Evolutionary conservation across 1,139 yeast genomes (phyloP).

Genomic region (Sugiyamaella xylanicola): DNA sequence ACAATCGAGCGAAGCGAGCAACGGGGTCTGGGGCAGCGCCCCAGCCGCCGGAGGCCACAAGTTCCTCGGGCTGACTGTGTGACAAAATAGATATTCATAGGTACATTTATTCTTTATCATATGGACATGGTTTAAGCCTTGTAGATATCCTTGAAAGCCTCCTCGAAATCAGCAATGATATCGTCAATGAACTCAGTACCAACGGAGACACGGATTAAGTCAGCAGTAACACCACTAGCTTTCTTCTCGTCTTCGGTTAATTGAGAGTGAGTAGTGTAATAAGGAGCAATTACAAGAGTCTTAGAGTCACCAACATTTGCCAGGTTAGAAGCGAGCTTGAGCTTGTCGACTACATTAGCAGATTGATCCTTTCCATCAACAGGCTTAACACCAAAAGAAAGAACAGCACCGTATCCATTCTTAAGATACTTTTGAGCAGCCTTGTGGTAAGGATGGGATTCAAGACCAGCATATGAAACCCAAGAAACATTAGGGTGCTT

Average conservation of each 20-base stretch:
- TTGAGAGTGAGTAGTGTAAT: slow-evolving; percentile 94
- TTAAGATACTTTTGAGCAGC: slow-evolving; percentile 78
- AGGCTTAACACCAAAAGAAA: slow-evolving; percentile 85
- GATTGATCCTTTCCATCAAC: slow-evolving; percentile 59
- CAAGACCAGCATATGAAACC: slow-evolving; percentile 92
- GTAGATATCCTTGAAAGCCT: slow-evolving; percentile 54
- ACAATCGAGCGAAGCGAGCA: not conserved
- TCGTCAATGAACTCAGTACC: slow-evolving; percentile 93
- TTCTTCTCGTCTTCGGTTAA: slow-evolving; percentile 75
- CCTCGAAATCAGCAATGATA: slow-evolving; percentile 82
- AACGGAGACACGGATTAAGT: slow-evolving; percentile 81
- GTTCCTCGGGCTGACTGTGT: no score
- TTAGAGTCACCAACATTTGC: slow-evolving; percentile 97
- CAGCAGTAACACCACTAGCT: slow-evolving; percentile 83
- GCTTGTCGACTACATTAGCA: slow-evolving; percentile 76
- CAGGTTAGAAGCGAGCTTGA: slow-evolving; percentile 83
- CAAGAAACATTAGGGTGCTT: slow-evolving; percentile 70
- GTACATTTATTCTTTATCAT: not conserved
- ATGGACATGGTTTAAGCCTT: slow-evolving; percentile 1
- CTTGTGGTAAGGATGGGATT: slow-evolving; percentile 79
- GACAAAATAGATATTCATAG: no score
- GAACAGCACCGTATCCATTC: slow-evolving; percentile 81
- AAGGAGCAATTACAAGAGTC: slow-evolving; percentile 93
- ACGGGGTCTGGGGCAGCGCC: not conserved
- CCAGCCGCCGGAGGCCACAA: not conserved